Evolutionary conservation across 352 stramenopile species (phyloP), one percentile per base, ranked within the genome.

Genomic region (Blastocystis hominis): DNA sequence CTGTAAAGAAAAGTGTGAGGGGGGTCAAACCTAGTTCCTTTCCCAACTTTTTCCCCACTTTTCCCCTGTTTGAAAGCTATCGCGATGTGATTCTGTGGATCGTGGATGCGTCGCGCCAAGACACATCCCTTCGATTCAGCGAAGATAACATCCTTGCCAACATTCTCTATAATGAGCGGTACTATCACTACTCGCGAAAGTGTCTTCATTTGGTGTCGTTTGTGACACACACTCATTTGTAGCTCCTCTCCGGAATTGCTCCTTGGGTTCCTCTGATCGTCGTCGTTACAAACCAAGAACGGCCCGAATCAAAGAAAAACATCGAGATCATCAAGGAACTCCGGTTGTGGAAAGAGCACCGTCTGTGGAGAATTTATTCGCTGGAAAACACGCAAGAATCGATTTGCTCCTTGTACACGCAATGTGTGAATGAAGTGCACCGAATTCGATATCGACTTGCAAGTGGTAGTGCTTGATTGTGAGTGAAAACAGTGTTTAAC

Each of bases 141-240:
- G 20, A 17, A 1, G 30, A 84, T 30, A 84, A 61, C 44, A 53
- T 34, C 9, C 36, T 84, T 17, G 72, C 72, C 6, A 53, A 84
- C 9, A 53, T 64, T 13, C 17, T 84, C 9, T 84, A 84, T 30
- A 84, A 84, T 30, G 44, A 84, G n/a, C 72, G 72, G 5, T 84
- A 84, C 72, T 84, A 84, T 34, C 72, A 84, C 47, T 84, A 84
- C 36, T 46, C 72, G 24, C 72, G 72, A 0, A 84, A 84, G 40
- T 84, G 72, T 50, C 50, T 84, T 34, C 72, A 84, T 40, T 38
- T 64, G 47, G 72, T 84, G 34, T 38, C 7, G 1, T 9, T 47
- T n/a, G 17, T 38, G 3, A 15, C 3, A 17, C n/a, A 4, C 9
- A 68, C 20, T 47, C 13, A 36, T 53, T 10, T 30, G 24, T 47